These are phyloP conservation scores for Hypomyces rosellus DNA, from an alignment of 2,329 filamentous ascomycete genomes.

Conservation along the genomic window DNA sequence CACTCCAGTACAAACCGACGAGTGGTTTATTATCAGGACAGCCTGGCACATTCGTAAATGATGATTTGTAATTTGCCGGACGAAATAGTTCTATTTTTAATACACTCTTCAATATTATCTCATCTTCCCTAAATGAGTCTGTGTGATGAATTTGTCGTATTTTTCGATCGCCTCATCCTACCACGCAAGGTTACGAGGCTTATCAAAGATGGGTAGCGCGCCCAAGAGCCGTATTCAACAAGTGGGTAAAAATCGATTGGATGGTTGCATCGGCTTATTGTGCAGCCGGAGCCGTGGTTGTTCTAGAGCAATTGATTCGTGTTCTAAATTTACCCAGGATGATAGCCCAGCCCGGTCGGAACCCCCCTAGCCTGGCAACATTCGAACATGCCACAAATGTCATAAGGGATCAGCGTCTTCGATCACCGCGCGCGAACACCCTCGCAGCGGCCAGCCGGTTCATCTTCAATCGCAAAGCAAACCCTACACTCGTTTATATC, in stretches of 20 bases:
- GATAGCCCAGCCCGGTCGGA: too few relatives aligned
- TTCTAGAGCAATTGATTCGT: not conserved
- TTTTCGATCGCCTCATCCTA: too few relatives aligned
- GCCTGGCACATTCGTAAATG: constrained; percentile 22
- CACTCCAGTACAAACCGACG: constrained; percentile 22
- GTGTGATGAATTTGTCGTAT: too few relatives aligned
- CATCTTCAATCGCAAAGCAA: constrained; percentile 2
- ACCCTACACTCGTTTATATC: constrained; percentile 14
- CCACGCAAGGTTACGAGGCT: too few relatives aligned
- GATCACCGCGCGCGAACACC: constrained; percentile 11
- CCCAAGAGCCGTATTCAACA: not conserved
- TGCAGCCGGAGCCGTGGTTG: constrained; percentile 11
- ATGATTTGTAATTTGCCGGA: too few relatives aligned
- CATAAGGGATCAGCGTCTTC: constrained; percentile 11
- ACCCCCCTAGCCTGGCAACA: not conserved
- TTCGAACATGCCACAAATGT: constrained; percentile 9
- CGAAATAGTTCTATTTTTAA: too few relatives aligned
- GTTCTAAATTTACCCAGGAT: constrained; percentile 2
- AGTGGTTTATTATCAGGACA: constrained; percentile 20
- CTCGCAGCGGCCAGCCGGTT: too few relatives aligned
- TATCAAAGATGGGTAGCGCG: too few relatives aligned
- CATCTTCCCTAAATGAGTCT: too few relatives aligned
- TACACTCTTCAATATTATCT: too few relatives aligned
- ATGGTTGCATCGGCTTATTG: constrained; percentile 10
- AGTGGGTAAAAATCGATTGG: not conserved